These are phyloP conservation scores for Flagelloscypha sp. DNA, from an alignment of 768 basidiomycete species.

Conservation along the genomic window DNA sequence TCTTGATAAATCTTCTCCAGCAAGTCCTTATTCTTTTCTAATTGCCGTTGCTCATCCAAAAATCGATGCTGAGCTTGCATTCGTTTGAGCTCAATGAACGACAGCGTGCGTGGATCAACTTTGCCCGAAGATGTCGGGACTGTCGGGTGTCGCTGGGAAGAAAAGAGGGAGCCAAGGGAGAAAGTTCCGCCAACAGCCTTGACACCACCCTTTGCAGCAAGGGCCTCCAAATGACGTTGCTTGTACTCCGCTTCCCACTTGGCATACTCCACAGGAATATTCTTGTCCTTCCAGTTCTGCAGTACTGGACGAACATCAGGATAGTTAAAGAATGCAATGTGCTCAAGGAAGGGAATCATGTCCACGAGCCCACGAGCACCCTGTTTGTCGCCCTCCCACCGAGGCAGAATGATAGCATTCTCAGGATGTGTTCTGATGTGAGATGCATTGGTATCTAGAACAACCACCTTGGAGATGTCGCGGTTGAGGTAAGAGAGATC, in stretches of 20 bases:
- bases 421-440: conserved; percentile 77
- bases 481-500: conserved; percentile 94
- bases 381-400: conserved; percentile 75
- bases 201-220: background rate
- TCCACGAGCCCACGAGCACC: conserved; percentile 74
- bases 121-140: conserved; percentile 9
- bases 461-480: conserved; percentile 80
- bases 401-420: conserved; percentile 75
- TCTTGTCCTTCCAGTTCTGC: conserved; percentile 75
- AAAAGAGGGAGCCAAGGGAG: background rate
- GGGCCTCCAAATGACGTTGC: conserved; percentile 55
- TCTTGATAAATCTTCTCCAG: conserved; percentile 32
- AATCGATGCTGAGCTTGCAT: conserved; percentile 44
- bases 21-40: conserved; percentile 36
- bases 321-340: conserved; percentile 86
- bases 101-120: conserved; percentile 29
- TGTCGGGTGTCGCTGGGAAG: conserved; percentile 1
- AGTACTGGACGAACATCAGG: conserved; percentile 84
- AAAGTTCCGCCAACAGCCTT: background rate
- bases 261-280: conserved; percentile 84
- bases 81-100: conserved; percentile 47
- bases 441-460: conserved; percentile 79
- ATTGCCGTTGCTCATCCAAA: conserved; percentile 41
- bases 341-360: conserved; percentile 98
- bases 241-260: conserved; percentile 83